Base-by-base conservation (phyloP, 2,329 filamentous ascomycete genomes). In the Colletotrichum sp. region DNA sequence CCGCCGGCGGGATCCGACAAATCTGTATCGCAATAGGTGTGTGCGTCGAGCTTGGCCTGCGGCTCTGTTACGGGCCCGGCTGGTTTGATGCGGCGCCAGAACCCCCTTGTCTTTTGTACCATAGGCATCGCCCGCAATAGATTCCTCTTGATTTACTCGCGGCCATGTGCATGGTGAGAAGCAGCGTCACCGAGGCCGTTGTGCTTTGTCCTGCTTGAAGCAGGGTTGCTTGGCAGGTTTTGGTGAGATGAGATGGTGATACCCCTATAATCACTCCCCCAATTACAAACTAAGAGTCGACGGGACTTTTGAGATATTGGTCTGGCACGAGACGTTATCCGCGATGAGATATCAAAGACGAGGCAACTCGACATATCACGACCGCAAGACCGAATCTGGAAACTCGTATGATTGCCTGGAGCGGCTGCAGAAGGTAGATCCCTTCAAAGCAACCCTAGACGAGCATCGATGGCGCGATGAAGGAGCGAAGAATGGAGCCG, bases 51-150 rank as follows among this genome's bases (percentile, higher is more conserved):
- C 57, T 59, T 44, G 13, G 55, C 26, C 18, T 52, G 26, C 34
- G 62, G 62, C 24, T 30, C 64, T 59, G 57, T 18, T 34, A 28
- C 64, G 74, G 26, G 63, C 57, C 30, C 13, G 34, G 44, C 28
- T 32, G 66, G 39, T 18, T 69, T 26, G 60, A 30, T 69, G 75
- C 34, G 65, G 72, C 65, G 69, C 62, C 62, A 52, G 72, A 76
- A 68, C 44, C 32, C 62, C 44, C 52, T 69, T 77, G 76, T 76
- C 73, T 72, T 64, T 74, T 78, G 77, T 78, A 78, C 71, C 76
- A 78, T 78, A 78, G 67, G 77, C 68, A 75, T 78, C 71, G 73
- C 70, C 69, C 74, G 65, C 77, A 78, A 78, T 78, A 78, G 77
- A 78, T 78, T 77, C 69, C 77, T 71, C 71, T 70, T 76, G 73